phyloP scores from a whole-genome alignment of 306 rosid species.

The Quercus bicolor region DNA sequence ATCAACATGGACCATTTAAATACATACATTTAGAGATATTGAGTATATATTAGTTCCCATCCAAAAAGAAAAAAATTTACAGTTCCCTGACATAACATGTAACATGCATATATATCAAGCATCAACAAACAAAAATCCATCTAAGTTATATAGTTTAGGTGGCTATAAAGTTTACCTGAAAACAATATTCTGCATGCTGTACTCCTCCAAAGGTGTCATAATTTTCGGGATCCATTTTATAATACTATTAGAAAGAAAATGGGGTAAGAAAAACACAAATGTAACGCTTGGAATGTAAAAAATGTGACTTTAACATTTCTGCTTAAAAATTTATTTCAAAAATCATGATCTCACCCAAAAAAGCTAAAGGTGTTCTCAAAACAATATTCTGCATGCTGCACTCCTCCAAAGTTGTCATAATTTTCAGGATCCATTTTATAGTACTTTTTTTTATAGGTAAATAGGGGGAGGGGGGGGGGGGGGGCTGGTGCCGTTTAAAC shows the following conservation, averaged over 20 bases:
- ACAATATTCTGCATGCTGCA: no score
- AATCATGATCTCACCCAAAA: background rate
- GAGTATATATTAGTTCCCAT: background rate
- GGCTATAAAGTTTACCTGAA: constrained; percentile 62
- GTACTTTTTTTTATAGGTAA: no score
- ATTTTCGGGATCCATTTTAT: constrained; percentile 88
- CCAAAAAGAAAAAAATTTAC: background rate
- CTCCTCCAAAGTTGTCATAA: no score
- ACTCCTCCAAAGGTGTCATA: constrained; percentile 88
- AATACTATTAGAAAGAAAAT: constrained; percentile 52
- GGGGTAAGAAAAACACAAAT: constrained; percentile 14
- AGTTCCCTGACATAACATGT: background rate
- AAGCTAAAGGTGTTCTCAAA: no score
- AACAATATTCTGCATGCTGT: constrained; percentile 88
- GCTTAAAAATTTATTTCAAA: background rate
- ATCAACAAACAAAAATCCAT: background rate
- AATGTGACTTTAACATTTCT: background rate
- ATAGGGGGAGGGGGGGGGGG: no score
- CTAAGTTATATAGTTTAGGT: constrained; percentile 11
- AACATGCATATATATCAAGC: background rate
- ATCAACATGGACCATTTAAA: background rate
- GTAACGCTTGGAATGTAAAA: constrained; percentile 3
- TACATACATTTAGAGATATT: background rate
- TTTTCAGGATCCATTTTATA: background rate
- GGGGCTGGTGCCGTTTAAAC: no score